A percentile compares a stretch with the other conserved stretches of the same genome.
These are phyloP conservation scores for Samsoniella hepiali DNA, from an alignment of 2,329 filamentous ascomycete species.

Conservation along the genomic window DNA sequence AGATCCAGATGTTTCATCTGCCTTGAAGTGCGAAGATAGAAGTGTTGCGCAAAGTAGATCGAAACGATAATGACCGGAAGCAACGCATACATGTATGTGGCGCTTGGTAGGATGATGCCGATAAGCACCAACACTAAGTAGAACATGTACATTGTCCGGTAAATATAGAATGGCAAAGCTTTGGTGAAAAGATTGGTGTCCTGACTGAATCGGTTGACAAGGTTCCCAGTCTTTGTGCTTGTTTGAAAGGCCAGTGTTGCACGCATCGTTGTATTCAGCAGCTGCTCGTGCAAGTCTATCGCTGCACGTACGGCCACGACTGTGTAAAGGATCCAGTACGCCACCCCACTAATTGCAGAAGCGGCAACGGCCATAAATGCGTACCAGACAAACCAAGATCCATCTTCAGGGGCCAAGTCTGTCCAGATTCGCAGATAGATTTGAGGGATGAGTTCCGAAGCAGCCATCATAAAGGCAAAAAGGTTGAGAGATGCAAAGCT, in stretches of 20 bases:
- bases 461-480: background rate
- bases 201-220: slow-evolving; percentile 4
- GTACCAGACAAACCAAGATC: background rate
- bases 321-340: background rate
- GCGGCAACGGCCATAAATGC: background rate
- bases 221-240: background rate
- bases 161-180: background rate
- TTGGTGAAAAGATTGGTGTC: background rate
- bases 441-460: background rate
- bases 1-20: slow-evolving; percentile 31
- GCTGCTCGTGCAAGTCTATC: background rate
- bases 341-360: background rate
- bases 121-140: background rate
- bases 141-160: background rate
- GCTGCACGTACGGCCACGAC: background rate
- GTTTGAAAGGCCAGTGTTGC: background rate
- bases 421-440: background rate
- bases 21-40: slow-evolving; percentile 32
- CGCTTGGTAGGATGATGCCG: background rate
- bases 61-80: slow-evolving; percentile 37
- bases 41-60: slow-evolving; percentile 27
- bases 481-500: background rate
- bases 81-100: slow-evolving; percentile 28
- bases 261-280: background rate
- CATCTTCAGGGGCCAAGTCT: background rate